Percentiles rank a stretch among this genome's conserved stretches.
Evolutionary conservation across 2,329 filamentous ascomycete genomes (phyloP).

Genomic region (Sporothrix brunneoviolacea): DNA sequence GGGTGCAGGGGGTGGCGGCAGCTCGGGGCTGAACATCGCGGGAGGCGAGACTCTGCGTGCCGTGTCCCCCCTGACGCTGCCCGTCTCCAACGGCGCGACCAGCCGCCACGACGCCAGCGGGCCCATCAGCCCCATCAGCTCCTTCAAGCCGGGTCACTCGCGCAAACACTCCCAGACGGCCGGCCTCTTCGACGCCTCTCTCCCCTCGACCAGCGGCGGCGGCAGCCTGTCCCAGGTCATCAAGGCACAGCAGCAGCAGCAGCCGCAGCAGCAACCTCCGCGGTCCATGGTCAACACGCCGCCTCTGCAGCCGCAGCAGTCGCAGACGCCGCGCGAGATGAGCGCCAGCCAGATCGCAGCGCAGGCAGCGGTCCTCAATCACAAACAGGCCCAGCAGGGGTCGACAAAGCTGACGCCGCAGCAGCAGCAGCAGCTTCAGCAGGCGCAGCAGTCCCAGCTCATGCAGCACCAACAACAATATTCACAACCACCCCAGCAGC

Average conservation of each 20-base stretch:
- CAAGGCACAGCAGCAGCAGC: slow-evolving; percentile 29
- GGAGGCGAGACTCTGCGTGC: slow-evolving; percentile 25
- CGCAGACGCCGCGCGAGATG: slow-evolving; percentile 28
- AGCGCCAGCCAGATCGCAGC: slow-evolving; percentile 74
- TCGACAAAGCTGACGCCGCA: slow-evolving; percentile 16
- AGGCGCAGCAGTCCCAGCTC: slow-evolving; percentile 34
- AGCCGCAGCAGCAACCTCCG: slow-evolving; percentile 4
- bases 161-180: slow-evolving; percentile 66
- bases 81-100: slow-evolving; percentile 22
- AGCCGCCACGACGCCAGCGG: slow-evolving; percentile 15
- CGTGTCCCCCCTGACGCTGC: slow-evolving; percentile 37
- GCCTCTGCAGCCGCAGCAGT: slow-evolving; percentile 19
- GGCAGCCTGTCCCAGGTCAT: slow-evolving; percentile 48
- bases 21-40: slow-evolving; percentile 3
- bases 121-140: slow-evolving; percentile 24
- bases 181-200: slow-evolving; percentile 67
- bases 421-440: slow-evolving; percentile 43
- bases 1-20: background rate
- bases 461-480: slow-evolving; percentile 52
- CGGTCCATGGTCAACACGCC: background rate
- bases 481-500: slow-evolving; percentile 24
- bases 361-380: slow-evolving; percentile 67
- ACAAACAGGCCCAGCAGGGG: slow-evolving; percentile 35
- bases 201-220: slow-evolving; percentile 52
- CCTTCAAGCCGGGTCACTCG: slow-evolving; percentile 34